phyloP scores from a whole-genome alignment of 257 asterid species.

The Nicotiana paniculata region DNA sequence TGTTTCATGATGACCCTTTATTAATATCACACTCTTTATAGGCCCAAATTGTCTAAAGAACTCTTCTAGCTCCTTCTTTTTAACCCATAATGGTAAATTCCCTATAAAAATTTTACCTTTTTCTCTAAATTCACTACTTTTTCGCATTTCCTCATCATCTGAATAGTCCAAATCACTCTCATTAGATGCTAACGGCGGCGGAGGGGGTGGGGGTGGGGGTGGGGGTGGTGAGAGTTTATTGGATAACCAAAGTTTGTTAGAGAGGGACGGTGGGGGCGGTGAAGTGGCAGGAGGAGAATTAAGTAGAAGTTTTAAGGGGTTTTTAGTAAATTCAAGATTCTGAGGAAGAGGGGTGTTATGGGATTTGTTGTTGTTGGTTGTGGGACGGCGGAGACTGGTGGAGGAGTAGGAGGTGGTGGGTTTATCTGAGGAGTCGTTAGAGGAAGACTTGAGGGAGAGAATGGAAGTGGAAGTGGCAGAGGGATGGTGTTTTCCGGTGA shows the following conservation, averaged over 20 bases:
- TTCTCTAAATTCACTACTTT: slow-evolving; percentile 48
- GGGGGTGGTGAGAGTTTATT: slow-evolving; percentile 67
- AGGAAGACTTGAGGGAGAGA: slow-evolving; percentile 31
- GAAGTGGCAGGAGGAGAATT: slow-evolving; percentile 13
- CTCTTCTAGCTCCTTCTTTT: slow-evolving; percentile 70
- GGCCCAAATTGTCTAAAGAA: slow-evolving; percentile 96
- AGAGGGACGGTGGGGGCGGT: slow-evolving; percentile 25
- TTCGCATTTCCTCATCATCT: slow-evolving; percentile 17
- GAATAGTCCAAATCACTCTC: slow-evolving; percentile 22
- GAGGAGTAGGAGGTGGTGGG: slow-evolving; percentile 12
- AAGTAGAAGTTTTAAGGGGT: slow-evolving; percentile 62
- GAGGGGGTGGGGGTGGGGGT: slow-evolving; percentile 20
- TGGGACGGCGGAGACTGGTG: slow-evolving; percentile 61
- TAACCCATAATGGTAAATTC: slow-evolving; percentile 79
- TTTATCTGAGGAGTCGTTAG: slow-evolving; percentile 2
- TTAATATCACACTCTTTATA: slow-evolving; percentile 67
- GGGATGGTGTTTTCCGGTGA: slow-evolving; percentile 15
- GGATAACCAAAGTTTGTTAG: slow-evolving; percentile 74
- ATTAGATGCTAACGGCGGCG: background rate
- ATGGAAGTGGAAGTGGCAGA: slow-evolving; percentile 23
- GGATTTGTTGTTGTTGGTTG: slow-evolving; percentile 44
- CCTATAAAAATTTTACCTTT: slow-evolving; percentile 90
- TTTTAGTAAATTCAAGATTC: slow-evolving; percentile 30
- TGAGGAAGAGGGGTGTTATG: slow-evolving; percentile 28
- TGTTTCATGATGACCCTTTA: slow-evolving; percentile 71